Evolutionary conservation across 805 yeast species (phyloP).

Genomic region (Barnettozyma pratensis): DNA sequence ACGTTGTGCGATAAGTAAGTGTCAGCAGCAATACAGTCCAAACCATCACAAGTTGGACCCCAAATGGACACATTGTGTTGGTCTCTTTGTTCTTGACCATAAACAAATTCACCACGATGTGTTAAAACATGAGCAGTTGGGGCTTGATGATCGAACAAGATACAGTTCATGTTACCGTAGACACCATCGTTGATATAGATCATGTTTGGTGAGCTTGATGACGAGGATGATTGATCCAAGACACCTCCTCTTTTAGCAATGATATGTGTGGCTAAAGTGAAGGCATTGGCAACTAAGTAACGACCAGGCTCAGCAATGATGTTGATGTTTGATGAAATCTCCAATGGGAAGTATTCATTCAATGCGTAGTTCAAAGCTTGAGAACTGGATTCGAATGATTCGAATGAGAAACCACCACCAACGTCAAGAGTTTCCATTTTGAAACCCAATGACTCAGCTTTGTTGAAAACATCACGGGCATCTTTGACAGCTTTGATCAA

Average conservation of each 20-base stretch:
- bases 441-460: constrained; percentile 43
- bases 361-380: constrained; percentile 50
- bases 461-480: constrained; percentile 61
- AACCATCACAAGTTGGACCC: constrained; percentile 99
- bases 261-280: constrained; percentile 77
- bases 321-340: constrained; percentile 25
- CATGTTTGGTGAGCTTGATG: constrained; percentile 47
- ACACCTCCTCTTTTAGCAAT: constrained; percentile 70
- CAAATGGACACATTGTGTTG: constrained; percentile 62
- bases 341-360: constrained; percentile 52
- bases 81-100: constrained; percentile 17
- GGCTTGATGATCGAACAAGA: constrained; percentile 84
- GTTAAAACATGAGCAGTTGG: constrained; percentile 67
- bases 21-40: constrained; percentile 68
- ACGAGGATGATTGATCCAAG: constrained; percentile 18
- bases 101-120: constrained; percentile 43
- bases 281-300: constrained; percentile 78
- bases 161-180: constrained; percentile 92
- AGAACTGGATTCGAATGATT: constrained; percentile 56
- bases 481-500: constrained; percentile 68
- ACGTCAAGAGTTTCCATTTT: constrained; percentile 62
- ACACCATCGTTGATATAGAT: constrained; percentile 91
- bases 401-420: constrained; percentile 87
- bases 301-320: constrained; percentile 95
- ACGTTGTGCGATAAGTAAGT: constrained; percentile 54